Evolutionary conservation across 225 moss, liverwort and hornwort species (phyloP), one percentile per base, ranked within the genome.

Genomic region (Polytrichum commune): DNA sequence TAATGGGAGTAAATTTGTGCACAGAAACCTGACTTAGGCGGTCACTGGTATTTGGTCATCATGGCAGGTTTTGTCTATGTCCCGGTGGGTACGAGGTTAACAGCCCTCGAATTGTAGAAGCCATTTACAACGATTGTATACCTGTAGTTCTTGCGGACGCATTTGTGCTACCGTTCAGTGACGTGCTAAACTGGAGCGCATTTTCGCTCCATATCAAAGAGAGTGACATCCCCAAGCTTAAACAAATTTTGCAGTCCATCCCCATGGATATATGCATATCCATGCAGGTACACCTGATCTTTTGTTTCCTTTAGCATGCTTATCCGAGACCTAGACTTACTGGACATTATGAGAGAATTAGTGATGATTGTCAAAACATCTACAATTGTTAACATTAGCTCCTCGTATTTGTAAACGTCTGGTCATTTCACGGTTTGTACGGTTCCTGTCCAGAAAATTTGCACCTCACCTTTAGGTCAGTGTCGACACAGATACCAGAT

Each of bases 1-100:
- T 16, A 46, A 46, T 46, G 38, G 9, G 38, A 13, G 38, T 13
- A 10, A 10, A 38, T 13, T 0, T 13, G 16, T 46, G 16, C 46
- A 46, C 13, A 46, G 46, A 46, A 46, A 46, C 13, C 46, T 46
- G 46, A 46, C 46, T 16, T 13, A 46, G 13, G 46, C 46, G 16
- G 5, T 24, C 22, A 60, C 46, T 46, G 46, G 4, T 46, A 13
- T 46, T 46, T 46, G 46, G 4, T 46, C 46, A 78, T 70, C 83
- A 77, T 53, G 86, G 86, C 77, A 89, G 70, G 77, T 89, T 78
- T 70, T 89, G 89, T 65, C 71, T 89, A 60, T 89, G 89, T 56
- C 86, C 89, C 35, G 79, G 18, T 67, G 89, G 89, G 29, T 89
- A 79, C 72, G 89, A 89, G 76, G 89, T 89, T 25, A 89, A 86